phyloP scores from a whole-genome alignment of 345 rosid genomes.

The Brassica rapa region DNA sequence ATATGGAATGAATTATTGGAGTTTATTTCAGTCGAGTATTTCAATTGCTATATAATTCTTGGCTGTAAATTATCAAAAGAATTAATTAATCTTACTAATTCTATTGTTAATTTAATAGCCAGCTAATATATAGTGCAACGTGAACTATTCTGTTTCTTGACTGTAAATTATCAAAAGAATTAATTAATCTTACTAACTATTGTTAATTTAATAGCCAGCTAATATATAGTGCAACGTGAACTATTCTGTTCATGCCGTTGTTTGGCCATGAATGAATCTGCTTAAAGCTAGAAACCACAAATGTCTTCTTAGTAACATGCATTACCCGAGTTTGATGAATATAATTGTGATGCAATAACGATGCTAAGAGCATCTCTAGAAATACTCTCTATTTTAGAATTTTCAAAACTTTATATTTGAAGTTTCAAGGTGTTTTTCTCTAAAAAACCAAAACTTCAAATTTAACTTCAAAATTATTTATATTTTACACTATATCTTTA shows the following conservation, averaged over 20 bases:
- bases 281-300: background rate
- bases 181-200: background rate
- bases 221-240: background rate
- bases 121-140: background rate
- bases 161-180: background rate
- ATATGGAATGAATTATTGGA: background rate
- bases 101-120: background rate
- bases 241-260: background rate
- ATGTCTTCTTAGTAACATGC: background rate
- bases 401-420: too few species aligned
- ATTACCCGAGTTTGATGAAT: background rate
- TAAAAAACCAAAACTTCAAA: too few species aligned
- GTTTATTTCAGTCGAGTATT: background rate
- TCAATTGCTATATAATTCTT: background rate
- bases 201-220: background rate
- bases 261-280: background rate
- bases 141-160: background rate
- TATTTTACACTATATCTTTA: too few species aligned
- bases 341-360: background rate
- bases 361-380: too few species aligned
- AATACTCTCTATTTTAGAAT: too few species aligned
- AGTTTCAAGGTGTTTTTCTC: too few species aligned
- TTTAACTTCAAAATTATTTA: too few species aligned
- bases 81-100: background rate
- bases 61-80: background rate